These are phyloP conservation scores for Tuctoria greenei DNA, from an alignment of 176 grass and related monocot species.

Conservation along the genomic window DNA sequence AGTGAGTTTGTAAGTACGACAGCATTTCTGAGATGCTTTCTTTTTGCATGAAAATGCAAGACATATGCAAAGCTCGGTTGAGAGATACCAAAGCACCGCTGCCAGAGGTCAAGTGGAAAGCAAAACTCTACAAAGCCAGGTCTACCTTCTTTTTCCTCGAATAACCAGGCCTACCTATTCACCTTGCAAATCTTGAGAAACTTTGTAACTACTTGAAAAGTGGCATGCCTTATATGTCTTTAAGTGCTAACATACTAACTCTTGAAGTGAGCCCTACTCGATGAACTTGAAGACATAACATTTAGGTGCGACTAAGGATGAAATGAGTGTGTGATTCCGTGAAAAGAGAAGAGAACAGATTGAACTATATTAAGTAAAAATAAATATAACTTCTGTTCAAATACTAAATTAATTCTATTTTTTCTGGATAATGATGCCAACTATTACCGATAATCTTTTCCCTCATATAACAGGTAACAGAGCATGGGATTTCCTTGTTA, in stretches of 20 bases:
- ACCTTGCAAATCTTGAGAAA: slow-evolving; percentile 7
- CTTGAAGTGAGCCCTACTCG: not conserved
- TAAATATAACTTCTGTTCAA: not conserved
- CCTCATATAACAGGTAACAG: slow-evolving; percentile 41
- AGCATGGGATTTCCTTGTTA: slow-evolving; percentile 38
- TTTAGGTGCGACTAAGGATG: slow-evolving; percentile 11
- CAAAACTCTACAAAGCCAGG: slow-evolving; percentile 36
- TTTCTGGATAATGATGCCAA: not conserved
- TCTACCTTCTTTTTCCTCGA: not conserved
- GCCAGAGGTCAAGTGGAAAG: slow-evolving; percentile 32
- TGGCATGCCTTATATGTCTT: not conserved
- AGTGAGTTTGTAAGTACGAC: not conserved
- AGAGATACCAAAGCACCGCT: slow-evolving; percentile 43
- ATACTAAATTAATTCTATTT: not conserved
- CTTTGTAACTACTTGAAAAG: not conserved
- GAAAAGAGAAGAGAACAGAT: not conserved
- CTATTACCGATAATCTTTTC: slow-evolving; percentile 13
- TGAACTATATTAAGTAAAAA: not conserved
- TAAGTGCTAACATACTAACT: not conserved
- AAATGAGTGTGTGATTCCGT: not conserved
- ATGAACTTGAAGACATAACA: slow-evolving; percentile 1
- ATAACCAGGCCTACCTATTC: slow-evolving; percentile 26
- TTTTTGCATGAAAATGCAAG: slow-evolving; percentile 41
- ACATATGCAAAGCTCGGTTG: slow-evolving; percentile 50
- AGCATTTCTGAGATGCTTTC: slow-evolving; percentile 32